phyloP scores from a whole-genome alignment of 106 monocot species.

The Triglochin maritima region DNA sequence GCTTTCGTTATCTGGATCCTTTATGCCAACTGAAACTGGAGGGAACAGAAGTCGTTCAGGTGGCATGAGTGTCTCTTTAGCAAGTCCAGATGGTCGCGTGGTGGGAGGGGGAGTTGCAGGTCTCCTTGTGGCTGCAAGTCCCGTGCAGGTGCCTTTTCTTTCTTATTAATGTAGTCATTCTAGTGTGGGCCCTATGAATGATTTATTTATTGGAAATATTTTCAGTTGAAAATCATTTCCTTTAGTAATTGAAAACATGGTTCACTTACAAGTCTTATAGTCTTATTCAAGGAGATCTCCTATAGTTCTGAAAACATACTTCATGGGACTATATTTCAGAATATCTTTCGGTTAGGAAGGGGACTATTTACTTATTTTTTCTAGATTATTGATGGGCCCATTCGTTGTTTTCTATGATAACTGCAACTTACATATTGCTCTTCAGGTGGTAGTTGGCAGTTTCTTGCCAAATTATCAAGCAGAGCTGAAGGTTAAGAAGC shows the following conservation, averaged over 20 bases:
- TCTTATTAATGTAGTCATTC: neutral
- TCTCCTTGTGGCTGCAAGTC: constrained; percentile 57
- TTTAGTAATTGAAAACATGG: neutral
- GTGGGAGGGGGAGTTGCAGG: constrained; percentile 73
- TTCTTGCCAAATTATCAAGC: constrained; percentile 57
- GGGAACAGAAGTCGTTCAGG: constrained; percentile 63
- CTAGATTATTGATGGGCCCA: neutral
- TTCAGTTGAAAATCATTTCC: neutral
- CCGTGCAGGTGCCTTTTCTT: constrained; percentile 35
- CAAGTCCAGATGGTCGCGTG: constrained; percentile 73
- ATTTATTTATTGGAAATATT: neutral
- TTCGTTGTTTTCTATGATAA: no score
- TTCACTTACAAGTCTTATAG: neutral
- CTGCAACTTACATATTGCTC: neutral
- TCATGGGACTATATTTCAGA: no score
- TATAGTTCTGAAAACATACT: no score
- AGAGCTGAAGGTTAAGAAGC: constrained; percentile 54
- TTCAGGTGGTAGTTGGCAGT: constrained; percentile 75
- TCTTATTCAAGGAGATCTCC: no score
- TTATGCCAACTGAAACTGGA: constrained; percentile 61
- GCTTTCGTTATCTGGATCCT: constrained; percentile 67
- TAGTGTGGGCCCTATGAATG: no score
- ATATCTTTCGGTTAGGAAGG: no score
- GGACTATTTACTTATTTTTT: neutral
- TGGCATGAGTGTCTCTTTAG: constrained; percentile 71